These are phyloP conservation scores for Saccharomyces hybrid DNA, from an alignment of 1,139 yeast genomes.

Conservation along the genomic window DNA sequence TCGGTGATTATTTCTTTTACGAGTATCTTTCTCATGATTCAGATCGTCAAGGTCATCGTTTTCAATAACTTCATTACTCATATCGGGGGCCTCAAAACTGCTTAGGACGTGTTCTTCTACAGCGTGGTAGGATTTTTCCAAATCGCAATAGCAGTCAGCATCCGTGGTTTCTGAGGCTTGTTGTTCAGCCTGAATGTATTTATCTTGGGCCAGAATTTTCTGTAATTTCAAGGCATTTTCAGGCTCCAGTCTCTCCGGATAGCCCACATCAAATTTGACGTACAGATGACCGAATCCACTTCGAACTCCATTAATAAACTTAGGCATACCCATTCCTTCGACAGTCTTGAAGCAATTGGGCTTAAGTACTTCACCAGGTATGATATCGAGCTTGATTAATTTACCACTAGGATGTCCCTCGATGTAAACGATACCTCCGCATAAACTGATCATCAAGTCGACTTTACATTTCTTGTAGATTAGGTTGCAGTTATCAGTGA, in stretches of 20 bases:
- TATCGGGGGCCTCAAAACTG: conserved; percentile 13
- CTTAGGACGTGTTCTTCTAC: conserved; percentile 27
- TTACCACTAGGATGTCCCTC: conserved; percentile 26
- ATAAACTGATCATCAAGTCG: conserved; percentile 24
- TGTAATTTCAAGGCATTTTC: conserved; percentile 18
- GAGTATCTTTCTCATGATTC: background rate
- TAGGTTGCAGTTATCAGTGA: conserved; percentile 15
- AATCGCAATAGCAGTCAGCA: background rate
- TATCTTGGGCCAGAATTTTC: conserved; percentile 15
- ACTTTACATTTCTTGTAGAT: conserved; percentile 17
- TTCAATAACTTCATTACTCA: conserved; percentile 2
- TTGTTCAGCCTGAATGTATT: conserved; percentile 7
- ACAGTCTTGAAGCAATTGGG: conserved; percentile 22
- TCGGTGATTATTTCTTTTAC: background rate
- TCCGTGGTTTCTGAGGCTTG: background rate
- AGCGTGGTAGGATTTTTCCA: conserved; percentile 5
- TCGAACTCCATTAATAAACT: conserved; percentile 4
- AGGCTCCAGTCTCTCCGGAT: conserved; percentile 18
- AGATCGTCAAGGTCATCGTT: background rate
- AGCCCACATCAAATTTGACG: conserved; percentile 21
- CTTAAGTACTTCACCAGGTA: conserved; percentile 24
- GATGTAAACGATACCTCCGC: conserved; percentile 27
- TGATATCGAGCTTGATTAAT: conserved; percentile 20
- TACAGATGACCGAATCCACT: conserved; percentile 22
- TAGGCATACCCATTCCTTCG: conserved; percentile 28